Evolutionary conservation across 2,329 filamentous ascomycete species (phyloP).

Genomic region (Neofusicoccum parvum): DNA sequence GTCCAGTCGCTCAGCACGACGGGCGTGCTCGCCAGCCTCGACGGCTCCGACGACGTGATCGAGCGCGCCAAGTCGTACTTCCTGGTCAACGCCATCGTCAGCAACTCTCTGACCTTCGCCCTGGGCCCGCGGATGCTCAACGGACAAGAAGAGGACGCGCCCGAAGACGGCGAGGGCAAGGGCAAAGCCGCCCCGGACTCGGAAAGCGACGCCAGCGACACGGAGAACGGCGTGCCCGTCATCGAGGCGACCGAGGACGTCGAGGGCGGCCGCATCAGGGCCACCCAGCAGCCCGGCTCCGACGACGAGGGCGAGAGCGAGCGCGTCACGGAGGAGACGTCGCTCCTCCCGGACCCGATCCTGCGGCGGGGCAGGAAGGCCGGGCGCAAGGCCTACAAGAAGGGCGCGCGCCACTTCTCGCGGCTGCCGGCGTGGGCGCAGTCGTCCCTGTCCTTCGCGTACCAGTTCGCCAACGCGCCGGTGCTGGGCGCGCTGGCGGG

Average conservation of each 20-base stretch:
- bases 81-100: conserved; percentile 65
- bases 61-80: conserved; percentile 67
- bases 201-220: neutral
- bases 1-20: conserved; percentile 57
- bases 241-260: conserved; percentile 22
- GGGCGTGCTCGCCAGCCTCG: conserved; percentile 55
- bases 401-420: conserved; percentile 38
- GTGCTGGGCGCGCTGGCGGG: conserved; percentile 63
- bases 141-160: conserved; percentile 44
- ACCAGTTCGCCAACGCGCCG: conserved; percentile 62
- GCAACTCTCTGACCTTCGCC: conserved; percentile 65
- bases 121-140: conserved; percentile 63
- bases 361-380: conserved; percentile 32
- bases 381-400: conserved; percentile 37
- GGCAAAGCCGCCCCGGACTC: conserved; percentile 30
- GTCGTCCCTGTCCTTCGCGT: conserved; percentile 44
- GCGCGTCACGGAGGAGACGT: conserved; percentile 49
- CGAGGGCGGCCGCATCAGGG: conserved; percentile 23
- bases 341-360: conserved; percentile 51
- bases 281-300: conserved; percentile 27
- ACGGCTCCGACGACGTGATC: conserved; percentile 51
- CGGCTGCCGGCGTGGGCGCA: conserved; percentile 42
- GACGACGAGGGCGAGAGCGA: conserved; percentile 30
- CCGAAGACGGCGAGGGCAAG: conserved; percentile 27
- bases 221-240: neutral